These are phyloP conservation scores for Penicillium sp. DNA, from an alignment of 2,329 filamentous ascomycete genomes.

Conservation along the genomic window DNA sequence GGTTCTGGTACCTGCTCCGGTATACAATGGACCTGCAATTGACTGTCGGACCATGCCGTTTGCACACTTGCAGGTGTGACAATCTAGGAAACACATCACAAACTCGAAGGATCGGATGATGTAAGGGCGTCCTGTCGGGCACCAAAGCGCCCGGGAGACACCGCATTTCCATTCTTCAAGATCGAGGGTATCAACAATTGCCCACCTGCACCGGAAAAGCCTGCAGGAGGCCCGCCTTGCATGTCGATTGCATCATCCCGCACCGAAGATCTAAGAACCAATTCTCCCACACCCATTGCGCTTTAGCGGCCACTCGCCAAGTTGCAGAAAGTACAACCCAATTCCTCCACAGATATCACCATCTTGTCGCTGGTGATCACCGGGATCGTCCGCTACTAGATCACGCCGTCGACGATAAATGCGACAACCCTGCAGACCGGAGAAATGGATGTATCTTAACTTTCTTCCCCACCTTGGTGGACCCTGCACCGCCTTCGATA, in stretches of 20 bases:
- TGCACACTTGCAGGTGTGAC: neutral
- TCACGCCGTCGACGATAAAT: slow-evolving; percentile 9
- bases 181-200: slow-evolving; percentile 7
- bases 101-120: neutral
- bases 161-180: neutral
- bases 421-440: slow-evolving; percentile 11
- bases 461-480: neutral
- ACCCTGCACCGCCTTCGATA: neutral
- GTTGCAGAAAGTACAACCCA: neutral
- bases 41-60: neutral
- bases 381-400: neutral
- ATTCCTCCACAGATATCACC: neutral
- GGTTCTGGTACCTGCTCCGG: neutral
- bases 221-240: slow-evolving; percentile 21
- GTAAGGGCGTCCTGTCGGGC: slow-evolving; percentile 8
- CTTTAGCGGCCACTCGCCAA: neutral
- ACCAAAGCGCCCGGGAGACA: slow-evolving; percentile 2
- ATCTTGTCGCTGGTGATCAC: slow-evolving; percentile 2
- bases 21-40: neutral
- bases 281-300: neutral
- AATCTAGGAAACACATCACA: neutral
- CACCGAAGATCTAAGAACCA: neutral
- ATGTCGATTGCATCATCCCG: slow-evolving; percentile 23
- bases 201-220: slow-evolving; percentile 11
- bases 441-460: neutral